Percentiles rank a stretch among this genome's conserved stretches.
Evolutionary conservation across 176 grass and related monocot species (phyloP).

Genomic region (Ananas comosus): DNA sequence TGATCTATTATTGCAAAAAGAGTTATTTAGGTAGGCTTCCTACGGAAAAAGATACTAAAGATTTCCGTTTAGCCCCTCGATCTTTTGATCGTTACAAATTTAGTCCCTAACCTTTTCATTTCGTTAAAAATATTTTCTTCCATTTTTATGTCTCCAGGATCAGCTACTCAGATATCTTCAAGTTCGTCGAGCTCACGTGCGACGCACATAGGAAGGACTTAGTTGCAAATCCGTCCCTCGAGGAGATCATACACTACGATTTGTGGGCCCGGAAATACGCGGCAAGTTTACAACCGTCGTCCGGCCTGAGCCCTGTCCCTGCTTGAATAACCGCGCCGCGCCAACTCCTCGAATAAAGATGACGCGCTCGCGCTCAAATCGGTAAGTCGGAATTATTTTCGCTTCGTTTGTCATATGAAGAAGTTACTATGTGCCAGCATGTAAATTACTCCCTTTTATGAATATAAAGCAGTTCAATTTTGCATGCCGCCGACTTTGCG

Average conservation of each 20-base stretch:
- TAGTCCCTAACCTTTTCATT: too few relatives aligned
- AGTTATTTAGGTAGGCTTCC: too few relatives aligned
- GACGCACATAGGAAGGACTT: slow-evolving; percentile 68
- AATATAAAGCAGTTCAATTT: neutral
- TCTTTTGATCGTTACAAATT: too few relatives aligned
- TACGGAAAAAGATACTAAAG: too few relatives aligned
- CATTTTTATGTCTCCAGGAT: slow-evolving; percentile 45
- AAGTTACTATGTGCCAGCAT: neutral
- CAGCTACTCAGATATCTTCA: slow-evolving; percentile 88
- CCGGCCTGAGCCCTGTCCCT: slow-evolving; percentile 53
- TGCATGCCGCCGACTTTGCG: too few relatives aligned
- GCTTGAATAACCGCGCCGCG: slow-evolving; percentile 9
- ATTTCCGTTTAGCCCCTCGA: too few relatives aligned
- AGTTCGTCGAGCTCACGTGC: slow-evolving; percentile 78
- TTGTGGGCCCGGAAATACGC: slow-evolving; percentile 76
- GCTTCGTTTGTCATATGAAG: neutral
- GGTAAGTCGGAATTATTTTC: neutral
- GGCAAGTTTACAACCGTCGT: slow-evolving; percentile 37
- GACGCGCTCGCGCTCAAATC: neutral
- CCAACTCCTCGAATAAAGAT: neutral
- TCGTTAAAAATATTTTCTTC: neutral
- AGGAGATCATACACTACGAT: slow-evolving; percentile 93
- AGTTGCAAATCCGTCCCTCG: slow-evolving; percentile 51
- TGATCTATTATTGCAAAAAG: too few relatives aligned
- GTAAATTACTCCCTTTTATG: neutral